A percentile compares a stretch with the other conserved stretches of the same genome.
Evolutionary conservation across 257 asterid genomes (phyloP).

Genomic region (Echites panduratus): DNA sequence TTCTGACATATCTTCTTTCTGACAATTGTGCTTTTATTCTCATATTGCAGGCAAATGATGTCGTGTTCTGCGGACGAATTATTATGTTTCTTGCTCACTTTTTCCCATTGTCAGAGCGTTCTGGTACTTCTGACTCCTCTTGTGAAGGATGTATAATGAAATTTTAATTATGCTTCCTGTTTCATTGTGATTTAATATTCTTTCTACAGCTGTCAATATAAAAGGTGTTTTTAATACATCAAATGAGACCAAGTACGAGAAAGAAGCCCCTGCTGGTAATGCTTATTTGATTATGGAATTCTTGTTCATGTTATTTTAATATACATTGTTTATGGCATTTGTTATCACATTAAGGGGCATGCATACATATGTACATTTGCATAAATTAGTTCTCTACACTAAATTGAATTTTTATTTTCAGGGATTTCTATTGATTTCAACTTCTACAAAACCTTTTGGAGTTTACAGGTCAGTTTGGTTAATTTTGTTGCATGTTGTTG

Average conservation of each 20-base stretch:
- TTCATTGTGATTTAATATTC: conserved; percentile 19
- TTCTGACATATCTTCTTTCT: neutral
- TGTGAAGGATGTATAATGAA: neutral
- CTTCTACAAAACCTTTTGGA: conserved; percentile 97
- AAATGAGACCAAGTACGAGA: conserved; percentile 93
- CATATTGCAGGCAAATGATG: conserved; percentile 87
- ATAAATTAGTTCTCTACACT: neutral
- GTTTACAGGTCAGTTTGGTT: conserved; percentile 72
- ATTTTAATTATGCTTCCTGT: neutral
- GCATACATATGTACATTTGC: too few relatives aligned
- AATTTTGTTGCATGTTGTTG: neutral
- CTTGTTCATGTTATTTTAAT: neutral
- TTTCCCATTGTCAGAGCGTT: conserved; percentile 96
- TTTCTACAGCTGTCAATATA: conserved; percentile 82
- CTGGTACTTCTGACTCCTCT: conserved; percentile 46
- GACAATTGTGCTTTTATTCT: conserved; percentile 7
- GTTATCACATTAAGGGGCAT: neutral
- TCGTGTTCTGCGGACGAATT: conserved; percentile 94
- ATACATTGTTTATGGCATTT: neutral
- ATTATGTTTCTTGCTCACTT: conserved; percentile 99
- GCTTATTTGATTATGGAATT: conserved; percentile 1
- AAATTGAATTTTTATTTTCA: conserved; percentile 37
- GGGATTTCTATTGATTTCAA: conserved; percentile 91
- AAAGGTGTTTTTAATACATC: conserved; percentile 97
- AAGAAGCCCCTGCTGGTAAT: conserved; percentile 77